Evolutionary conservation across 805 yeast genomes (phyloP).

Genomic region (Yamadazyma tumulicola): DNA sequence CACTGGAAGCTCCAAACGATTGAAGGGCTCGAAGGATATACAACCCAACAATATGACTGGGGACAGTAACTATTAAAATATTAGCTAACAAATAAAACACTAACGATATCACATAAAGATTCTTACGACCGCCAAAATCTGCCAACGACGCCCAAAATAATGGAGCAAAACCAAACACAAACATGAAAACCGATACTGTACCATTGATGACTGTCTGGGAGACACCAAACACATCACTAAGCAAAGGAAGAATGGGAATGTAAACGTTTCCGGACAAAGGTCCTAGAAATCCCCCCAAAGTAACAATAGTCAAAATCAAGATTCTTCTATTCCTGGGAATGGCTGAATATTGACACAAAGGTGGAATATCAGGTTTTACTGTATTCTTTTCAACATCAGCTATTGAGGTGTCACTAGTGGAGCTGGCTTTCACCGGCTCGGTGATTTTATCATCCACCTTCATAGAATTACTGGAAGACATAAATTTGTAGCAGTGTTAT

Average conservation of each 20-base stretch:
- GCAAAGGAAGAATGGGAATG: conserved; percentile 49
- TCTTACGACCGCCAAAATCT: conserved; percentile 48
- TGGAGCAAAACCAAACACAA: conserved; percentile 53
- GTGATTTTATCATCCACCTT: no score
- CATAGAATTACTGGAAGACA: no score
- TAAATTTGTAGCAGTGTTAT: no score
- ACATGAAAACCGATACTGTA: conserved; percentile 58
- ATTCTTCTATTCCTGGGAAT: conserved; percentile 28
- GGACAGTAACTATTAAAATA: conserved; percentile 26
- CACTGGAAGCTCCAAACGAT: conserved; percentile 37
- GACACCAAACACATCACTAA: conserved; percentile 38
- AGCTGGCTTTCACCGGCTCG: no score
- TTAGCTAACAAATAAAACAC: conserved; percentile 25
- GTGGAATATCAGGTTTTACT: not conserved
- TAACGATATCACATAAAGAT: conserved; percentile 25
- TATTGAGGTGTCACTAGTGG: no score
- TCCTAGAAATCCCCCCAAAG: conserved; percentile 51
- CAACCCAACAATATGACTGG: conserved; percentile 26
- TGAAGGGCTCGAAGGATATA: conserved; percentile 31
- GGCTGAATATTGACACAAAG: conserved; percentile 29
- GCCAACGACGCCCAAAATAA: conserved; percentile 54
- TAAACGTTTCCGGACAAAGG: conserved; percentile 58
- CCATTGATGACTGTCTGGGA: conserved; percentile 47
- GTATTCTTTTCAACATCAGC: not conserved
- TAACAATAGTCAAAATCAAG: conserved; percentile 37